phyloP scores from a whole-genome alignment of 805 yeast genomes.

The Myxozyma monticola region DNA sequence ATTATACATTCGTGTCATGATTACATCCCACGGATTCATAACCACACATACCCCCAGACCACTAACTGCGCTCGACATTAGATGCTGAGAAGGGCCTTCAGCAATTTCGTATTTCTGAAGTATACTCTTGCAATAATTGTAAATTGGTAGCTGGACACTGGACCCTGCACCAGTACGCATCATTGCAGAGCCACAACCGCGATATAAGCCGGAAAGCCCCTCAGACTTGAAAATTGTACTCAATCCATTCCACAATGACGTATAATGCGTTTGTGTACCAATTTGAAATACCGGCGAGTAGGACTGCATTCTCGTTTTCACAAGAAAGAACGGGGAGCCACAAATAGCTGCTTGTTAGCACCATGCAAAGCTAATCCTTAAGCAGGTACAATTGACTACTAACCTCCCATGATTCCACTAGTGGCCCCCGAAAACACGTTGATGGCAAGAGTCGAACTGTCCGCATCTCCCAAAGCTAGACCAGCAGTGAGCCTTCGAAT shows the following conservation, averaged over 20 bases:
- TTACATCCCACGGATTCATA: conserved; percentile 98
- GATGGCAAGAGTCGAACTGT: conserved; percentile 45
- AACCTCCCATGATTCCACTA: conserved; percentile 58
- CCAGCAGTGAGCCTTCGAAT: conserved; percentile 52
- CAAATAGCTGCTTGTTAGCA: conserved; percentile 15
- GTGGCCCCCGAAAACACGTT: conserved; percentile 76
- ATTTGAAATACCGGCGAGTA: conserved; percentile 66
- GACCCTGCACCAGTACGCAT: conserved; percentile 95
- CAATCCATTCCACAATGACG: conserved; percentile 67
- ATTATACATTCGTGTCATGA: conserved; percentile 91
- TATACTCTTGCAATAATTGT: conserved; percentile 70
- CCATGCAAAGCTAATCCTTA: neutral
- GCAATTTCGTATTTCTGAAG: conserved; percentile 54
- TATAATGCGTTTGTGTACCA: conserved; percentile 92
- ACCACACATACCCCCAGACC: conserved; percentile 93
- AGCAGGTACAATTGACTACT: neutral
- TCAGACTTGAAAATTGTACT: conserved; percentile 59
- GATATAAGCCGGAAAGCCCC: conserved; percentile 75
- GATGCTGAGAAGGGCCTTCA: conserved; percentile 70
- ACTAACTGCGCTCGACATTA: conserved; percentile 70
- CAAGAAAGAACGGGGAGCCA: conserved; percentile 88
- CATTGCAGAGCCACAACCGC: conserved; percentile 94
- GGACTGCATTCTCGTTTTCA: conserved; percentile 96
- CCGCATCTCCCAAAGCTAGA: conserved; percentile 35
- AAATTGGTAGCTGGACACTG: conserved; percentile 89